phyloP scores from a whole-genome alignment of 768 basidiomycete genomes.

The Amanita phalloides region DNA sequence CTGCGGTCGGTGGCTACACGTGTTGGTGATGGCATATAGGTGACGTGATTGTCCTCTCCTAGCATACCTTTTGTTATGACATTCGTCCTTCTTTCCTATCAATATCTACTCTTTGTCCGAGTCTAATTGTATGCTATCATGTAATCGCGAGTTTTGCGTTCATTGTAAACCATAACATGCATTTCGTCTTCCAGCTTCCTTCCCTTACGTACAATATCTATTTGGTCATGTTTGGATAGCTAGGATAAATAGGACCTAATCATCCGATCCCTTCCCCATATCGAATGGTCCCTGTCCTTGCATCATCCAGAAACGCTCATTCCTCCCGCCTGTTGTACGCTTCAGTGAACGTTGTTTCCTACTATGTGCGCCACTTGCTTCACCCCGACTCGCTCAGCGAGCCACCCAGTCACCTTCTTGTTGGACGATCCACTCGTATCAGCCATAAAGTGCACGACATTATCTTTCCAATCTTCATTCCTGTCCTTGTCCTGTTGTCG shows the following conservation, averaged over 20 bases:
- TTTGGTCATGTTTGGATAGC: too few relatives aligned
- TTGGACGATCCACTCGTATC: constrained; percentile 20
- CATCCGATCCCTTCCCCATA: constrained; percentile 5
- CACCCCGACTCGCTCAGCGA: constrained; percentile 12
- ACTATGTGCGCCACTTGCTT: constrained; percentile 33
- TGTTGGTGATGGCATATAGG: neutral
- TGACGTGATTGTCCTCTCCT: neutral
- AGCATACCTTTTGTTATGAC: neutral
- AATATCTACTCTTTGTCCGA: neutral
- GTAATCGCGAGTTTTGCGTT: neutral
- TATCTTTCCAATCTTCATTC: constrained; percentile 53
- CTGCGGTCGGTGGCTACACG: neutral
- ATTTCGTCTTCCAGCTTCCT: neutral
- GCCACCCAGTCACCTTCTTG: constrained; percentile 6
- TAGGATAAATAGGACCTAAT: neutral
- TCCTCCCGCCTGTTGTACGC: constrained; percentile 35
- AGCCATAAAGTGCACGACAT: constrained; percentile 19
- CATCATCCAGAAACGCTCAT: constrained; percentile 20
- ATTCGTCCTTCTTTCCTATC: neutral
- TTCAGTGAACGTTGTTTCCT: constrained; percentile 29
- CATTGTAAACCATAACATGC: neutral
- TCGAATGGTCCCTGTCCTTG: constrained; percentile 36
- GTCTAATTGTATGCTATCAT: neutral
- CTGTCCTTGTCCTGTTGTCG: constrained; percentile 71
- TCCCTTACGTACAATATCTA: too few relatives aligned